Percentiles rank a stretch among this genome's conserved stretches.
Evolutionary conservation across 225 moss, liverwort and hornwort genomes (phyloP).

Genomic region (Ulota crispa): DNA sequence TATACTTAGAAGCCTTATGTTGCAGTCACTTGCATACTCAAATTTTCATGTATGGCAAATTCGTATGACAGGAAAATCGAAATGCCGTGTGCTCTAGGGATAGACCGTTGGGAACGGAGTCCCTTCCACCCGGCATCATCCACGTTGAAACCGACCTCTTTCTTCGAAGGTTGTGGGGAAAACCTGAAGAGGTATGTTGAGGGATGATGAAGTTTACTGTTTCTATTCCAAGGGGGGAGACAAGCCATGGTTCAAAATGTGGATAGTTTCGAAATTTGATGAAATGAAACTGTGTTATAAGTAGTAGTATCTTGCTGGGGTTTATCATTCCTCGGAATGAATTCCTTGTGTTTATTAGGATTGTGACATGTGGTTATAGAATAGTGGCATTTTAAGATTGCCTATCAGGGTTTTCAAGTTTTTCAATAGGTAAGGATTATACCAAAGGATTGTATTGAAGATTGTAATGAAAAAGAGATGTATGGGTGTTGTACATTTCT

Average conservation of each 20-base stretch:
- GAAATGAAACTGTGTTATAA: background rate
- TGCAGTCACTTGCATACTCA: conserved; percentile 2
- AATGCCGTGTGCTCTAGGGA: conserved; percentile 36
- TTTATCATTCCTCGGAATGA: background rate
- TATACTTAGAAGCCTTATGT: background rate
- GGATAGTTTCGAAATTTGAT: background rate
- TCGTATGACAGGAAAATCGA: conserved; percentile 39
- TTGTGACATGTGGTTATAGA: background rate
- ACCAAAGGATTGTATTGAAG: background rate
- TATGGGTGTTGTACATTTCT: background rate
- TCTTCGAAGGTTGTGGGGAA: conserved; percentile 60
- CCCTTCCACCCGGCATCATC: conserved; percentile 48
- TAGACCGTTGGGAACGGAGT: conserved; percentile 52
- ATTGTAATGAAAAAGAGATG: background rate
- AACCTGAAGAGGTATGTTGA: conserved; percentile 55
- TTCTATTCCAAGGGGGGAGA: background rate
- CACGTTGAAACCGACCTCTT: conserved; percentile 46
- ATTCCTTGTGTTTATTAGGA: background rate
- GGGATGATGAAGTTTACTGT: background rate
- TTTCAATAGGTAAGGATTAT: background rate
- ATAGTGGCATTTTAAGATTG: background rate
- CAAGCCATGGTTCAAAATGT: background rate
- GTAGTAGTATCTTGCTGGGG: background rate
- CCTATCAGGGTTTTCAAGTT: background rate
- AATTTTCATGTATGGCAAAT: conserved; percentile 7